phyloP scores from a whole-genome alignment of 495 filamentous ascomycete genomes.

The Neurospora sp. region DNA sequence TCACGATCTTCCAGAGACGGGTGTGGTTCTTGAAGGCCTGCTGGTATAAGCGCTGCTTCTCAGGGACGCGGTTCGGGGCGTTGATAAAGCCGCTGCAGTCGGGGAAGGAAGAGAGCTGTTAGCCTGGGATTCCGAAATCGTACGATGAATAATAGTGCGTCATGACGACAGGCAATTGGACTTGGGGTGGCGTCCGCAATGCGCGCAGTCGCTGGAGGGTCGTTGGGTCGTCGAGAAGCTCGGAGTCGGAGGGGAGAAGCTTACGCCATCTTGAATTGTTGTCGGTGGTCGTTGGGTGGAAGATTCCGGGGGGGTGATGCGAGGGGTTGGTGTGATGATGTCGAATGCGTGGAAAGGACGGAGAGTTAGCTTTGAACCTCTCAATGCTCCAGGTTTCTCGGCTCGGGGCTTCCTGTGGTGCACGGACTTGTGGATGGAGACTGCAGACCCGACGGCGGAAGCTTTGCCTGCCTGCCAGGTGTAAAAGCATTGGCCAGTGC shows the following conservation, averaged over 20 bases:
- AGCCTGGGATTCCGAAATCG: constrained; percentile 8
- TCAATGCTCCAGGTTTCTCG: background rate
- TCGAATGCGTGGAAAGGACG: constrained; percentile 1
- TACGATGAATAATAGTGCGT: constrained; percentile 9
- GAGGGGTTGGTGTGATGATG: constrained; percentile 1
- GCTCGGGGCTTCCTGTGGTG: constrained; percentile 1
- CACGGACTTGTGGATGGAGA: background rate
- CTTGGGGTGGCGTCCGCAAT: background rate
- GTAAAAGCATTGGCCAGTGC: constrained; percentile 1
- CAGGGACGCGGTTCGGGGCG: constrained; percentile 77
- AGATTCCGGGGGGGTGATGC: background rate
- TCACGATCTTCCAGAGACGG: constrained; percentile 81
- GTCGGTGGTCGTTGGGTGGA: background rate
- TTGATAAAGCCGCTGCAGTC: constrained; percentile 49
- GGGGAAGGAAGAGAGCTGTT: constrained; percentile 5
- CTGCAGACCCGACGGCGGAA: background rate
- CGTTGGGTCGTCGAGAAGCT: background rate
- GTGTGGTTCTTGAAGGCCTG: constrained; percentile 57
- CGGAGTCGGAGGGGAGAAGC: background rate
- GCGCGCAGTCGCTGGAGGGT: background rate
- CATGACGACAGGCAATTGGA: constrained; percentile 2
- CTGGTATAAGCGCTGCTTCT: constrained; percentile 79
- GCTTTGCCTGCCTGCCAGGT: background rate
- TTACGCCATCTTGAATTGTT: constrained; percentile 7
- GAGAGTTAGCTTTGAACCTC: background rate